Conservation (phyloP, 2,329 filamentous ascomycete genomes). For the Pezicula rhizophila region DNA sequence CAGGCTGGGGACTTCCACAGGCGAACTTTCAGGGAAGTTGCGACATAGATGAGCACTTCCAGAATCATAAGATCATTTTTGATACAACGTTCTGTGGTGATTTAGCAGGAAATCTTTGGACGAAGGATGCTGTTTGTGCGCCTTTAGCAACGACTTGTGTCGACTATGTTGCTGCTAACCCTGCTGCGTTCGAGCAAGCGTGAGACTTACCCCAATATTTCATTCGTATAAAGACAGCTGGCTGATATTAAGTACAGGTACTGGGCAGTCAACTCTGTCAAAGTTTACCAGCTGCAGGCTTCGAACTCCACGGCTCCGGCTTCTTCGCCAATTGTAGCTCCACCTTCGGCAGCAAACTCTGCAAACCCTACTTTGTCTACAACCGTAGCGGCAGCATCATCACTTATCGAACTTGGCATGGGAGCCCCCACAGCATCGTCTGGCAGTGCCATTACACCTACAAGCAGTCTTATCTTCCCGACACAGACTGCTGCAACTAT, state of each 20-base stretch:
- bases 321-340: too few relatives aligned
- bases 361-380: neutral
- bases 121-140: constrained; percentile 39
- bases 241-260: neutral
- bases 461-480: neutral
- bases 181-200: constrained; percentile 60
- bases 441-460: neutral
- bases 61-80: constrained; percentile 67
- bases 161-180: constrained; percentile 65
- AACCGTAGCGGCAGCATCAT: neutral
- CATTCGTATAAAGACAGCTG: neutral
- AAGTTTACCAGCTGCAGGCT: neutral
- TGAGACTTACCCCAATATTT: constrained; percentile 32
- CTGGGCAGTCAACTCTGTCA: neutral
- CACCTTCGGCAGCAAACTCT: neutral
- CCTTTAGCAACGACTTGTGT: constrained; percentile 56
- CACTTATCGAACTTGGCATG: neutral
- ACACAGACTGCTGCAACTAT: neutral
- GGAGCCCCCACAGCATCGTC: neutral
- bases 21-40: constrained; percentile 58
- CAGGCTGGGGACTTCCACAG: constrained; percentile 58
- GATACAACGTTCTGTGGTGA: constrained; percentile 81
- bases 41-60: constrained; percentile 63
- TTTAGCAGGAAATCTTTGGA: constrained; percentile 60
- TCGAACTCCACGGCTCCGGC: neutral